These are phyloP conservation scores for Neocucurbitaria cava DNA, from an alignment of 2,329 filamentous ascomycete genomes.

Conservation along the genomic window DNA sequence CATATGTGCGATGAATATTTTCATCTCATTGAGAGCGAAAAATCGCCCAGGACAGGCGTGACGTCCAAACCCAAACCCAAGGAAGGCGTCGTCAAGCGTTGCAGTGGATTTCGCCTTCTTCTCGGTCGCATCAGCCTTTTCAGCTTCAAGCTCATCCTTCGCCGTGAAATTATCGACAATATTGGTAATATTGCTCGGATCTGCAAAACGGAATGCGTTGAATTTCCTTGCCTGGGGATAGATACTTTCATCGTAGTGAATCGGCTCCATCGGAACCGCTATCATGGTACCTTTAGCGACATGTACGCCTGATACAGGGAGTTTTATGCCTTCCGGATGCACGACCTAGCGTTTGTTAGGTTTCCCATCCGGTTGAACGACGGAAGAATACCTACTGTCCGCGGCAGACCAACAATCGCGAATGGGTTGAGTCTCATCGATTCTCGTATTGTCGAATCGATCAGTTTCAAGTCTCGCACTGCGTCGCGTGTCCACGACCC, in stretches of 20 bases:
- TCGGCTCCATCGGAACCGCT: slow-evolving; percentile 20
- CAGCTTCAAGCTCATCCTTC: slow-evolving; percentile 16
- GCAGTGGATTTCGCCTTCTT: slow-evolving; percentile 21
- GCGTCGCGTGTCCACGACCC: slow-evolving; percentile 21
- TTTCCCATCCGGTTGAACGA: not conserved
- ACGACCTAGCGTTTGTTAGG: slow-evolving; percentile 15
- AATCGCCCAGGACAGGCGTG: slow-evolving; percentile 22
- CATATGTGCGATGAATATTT: slow-evolving; percentile 24
- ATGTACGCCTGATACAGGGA: not conserved
- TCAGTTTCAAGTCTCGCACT: slow-evolving; percentile 16
- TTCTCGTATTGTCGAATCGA: slow-evolving; percentile 22
- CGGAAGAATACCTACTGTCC: slow-evolving; percentile 10
- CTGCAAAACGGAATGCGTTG: slow-evolving; percentile 22
- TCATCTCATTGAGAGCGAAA: slow-evolving; percentile 26
- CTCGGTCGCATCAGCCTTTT: slow-evolving; percentile 2
- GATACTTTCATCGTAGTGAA: slow-evolving; percentile 13
- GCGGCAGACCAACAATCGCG: slow-evolving; percentile 14
- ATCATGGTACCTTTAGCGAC: slow-evolving; percentile 20
- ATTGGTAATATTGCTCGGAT: slow-evolving; percentile 13
- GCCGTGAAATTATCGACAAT: slow-evolving; percentile 19
- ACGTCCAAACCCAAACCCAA: slow-evolving; percentile 23
- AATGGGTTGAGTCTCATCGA: slow-evolving; percentile 23
- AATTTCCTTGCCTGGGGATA: slow-evolving; percentile 20
- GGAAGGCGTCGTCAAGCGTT: slow-evolving; percentile 22
- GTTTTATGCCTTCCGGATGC: slow-evolving; percentile 8